Evolutionary conservation across 2,329 filamentous ascomycete genomes (phyloP), one percentile per base, ranked within the genome.

Genomic region (Hymenoscyphus albidus): DNA sequence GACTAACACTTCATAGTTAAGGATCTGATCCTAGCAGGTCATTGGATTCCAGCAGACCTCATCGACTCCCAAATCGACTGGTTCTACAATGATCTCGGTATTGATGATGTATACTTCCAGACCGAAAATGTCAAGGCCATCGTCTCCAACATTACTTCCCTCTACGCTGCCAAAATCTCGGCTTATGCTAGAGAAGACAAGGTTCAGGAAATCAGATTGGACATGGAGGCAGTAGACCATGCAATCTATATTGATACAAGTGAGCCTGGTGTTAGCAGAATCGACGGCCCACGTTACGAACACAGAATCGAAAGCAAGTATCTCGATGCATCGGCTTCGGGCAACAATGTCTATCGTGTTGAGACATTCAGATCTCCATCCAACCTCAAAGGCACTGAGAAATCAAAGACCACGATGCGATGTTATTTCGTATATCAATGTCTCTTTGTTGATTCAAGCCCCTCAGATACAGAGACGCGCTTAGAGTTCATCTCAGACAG

Each of bases 371-470:
- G 95, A 67, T 97, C 95, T 2, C 89, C 91, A 3, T 93, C 90
- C 68, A 87, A 89, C 39, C 82, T 98, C 54, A 91, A 91, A 9
- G 83, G 82, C 65, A 80, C 87, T 56, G 57, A 42, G 32, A 84
- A 86, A 66, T 88, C 89, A 64, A 89, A 93, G 74, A 88, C 94
- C 64, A 92, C 94, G 62, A 83, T 99, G 63, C 90, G 95, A 68
- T 99, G 95, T 82, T 99, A 99, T 82, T 99, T 99, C 76, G 93
- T 99, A 71, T 99, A 99, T 82, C 92, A 97, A 78, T 97, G 94
- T 78, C 88, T 90, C 74, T 99, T 98, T 78, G 88, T 87, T 70
- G 87, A 94, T 73, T 82, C 89, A 9, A 88, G 88, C 68, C 91
- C 93, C 0, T 80, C 83, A 16, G 86, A 88, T 13, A 85, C 88